Evolutionary conservation across 2,329 filamentous ascomycete genomes (phyloP), one percentile per base, ranked within the genome.

Genomic region (Colletotrichum aenigma): DNA sequence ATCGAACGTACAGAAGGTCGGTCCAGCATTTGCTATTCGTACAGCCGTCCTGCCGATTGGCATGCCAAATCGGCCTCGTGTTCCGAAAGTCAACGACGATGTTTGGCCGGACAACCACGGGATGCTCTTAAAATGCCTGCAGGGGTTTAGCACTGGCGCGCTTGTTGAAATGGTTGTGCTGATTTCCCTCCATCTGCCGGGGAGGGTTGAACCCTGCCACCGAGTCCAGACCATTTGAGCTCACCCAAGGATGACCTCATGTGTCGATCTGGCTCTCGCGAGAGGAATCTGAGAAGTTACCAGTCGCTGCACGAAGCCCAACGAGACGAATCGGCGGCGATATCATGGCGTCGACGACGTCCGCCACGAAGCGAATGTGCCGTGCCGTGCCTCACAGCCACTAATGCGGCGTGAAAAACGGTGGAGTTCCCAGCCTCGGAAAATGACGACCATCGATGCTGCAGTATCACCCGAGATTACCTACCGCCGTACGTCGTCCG

Each of bases 381-480:
- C 61, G 24, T 66, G 43, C 43, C 18, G 38, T 48, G 18, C 24
- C 21, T 43, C 21, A 26, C 60, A 38, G 52, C 32, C 28, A 48
- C 28, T 58, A n/a, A n/a, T 28, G 30, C 21, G 60, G 26, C 8
- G 18, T 21, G 43, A 52, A 48, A 55, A 8, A 43, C 7, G 30
- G 56, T 24, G 58, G 43, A n/a, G 48, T 32, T 30, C 43, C 30
- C 30, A 28, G 55, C 48, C 21, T 52, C 48, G 48, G 60, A 61
- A 69, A 62, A 76, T 66, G 60, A 66, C 24, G 65, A 43, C 28
- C 66, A 36, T 70, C 52, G 38, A 74, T 76, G 65, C 74, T 76
- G 71, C 74, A 69, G 66, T 76, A 58, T 66, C 71, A 70, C 70
- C 73, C 74, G 77, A 76, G 69, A 82, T 81, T 80, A 78, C 74